Evolutionary conservation across 352 stramenopile species (phyloP).

Genomic region (Globisporangium paddicum): DNA sequence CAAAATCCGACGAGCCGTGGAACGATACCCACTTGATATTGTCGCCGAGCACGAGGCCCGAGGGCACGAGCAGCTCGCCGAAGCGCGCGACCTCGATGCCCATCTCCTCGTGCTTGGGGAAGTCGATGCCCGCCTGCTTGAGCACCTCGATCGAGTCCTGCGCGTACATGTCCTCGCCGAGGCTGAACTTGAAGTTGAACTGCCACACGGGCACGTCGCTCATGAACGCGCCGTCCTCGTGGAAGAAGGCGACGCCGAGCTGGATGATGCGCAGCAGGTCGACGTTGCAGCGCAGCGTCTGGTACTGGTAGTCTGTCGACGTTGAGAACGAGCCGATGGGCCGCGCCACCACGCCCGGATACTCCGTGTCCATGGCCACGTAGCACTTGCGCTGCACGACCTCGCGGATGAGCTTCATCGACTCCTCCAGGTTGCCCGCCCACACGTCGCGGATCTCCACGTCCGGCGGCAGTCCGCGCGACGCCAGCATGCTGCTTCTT

Average conservation of each 20-base stretch:
- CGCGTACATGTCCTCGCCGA: conserved; percentile 99
- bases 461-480: conserved; percentile 53
- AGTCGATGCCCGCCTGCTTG: conserved; percentile 97
- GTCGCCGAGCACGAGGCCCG: conserved; percentile 96
- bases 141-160: conserved; percentile 99
- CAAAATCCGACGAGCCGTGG: conserved; percentile 99
- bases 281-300: conserved; percentile 98
- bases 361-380: conserved; percentile 99
- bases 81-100: conserved; percentile 98
- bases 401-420: conserved; percentile 95
- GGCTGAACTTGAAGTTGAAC: conserved; percentile 99
- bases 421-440: conserved; percentile 90
- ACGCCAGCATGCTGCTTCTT: conserved; percentile 31
- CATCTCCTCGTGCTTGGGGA: conserved; percentile 93
- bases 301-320: conserved; percentile 98
- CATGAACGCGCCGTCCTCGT: conserved; percentile 95
- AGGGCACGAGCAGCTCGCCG: conserved; percentile 97
- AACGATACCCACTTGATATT: conserved; percentile 99
- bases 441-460: conserved; percentile 96
- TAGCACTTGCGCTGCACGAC: conserved; percentile 96
- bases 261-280: conserved; percentile 99
- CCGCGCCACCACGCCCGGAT: conserved; percentile 97
- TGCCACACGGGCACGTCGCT: conserved; percentile 96
- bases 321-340: conserved; percentile 95
- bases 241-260: conserved; percentile 96